Conservation (phyloP, 2,329 filamentous ascomycete genomes). For the Sclerotinia spermophila region DNA sequence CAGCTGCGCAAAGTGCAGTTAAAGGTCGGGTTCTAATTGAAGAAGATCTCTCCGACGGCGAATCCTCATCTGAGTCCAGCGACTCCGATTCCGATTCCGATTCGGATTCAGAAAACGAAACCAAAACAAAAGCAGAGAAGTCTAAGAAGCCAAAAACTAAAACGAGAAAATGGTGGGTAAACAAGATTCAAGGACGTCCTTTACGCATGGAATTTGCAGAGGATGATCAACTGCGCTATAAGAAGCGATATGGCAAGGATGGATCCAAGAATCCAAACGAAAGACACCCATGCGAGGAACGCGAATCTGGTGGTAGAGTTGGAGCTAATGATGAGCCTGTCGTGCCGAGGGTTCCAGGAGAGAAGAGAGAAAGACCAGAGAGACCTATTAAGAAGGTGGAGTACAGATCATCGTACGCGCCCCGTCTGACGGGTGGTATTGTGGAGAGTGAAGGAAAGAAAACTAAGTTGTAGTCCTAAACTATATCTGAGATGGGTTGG, state of each 20-base stretch:
- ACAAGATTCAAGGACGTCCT: slow-evolving; percentile 72
- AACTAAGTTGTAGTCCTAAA: slow-evolving; percentile 63
- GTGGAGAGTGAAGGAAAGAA: slow-evolving; percentile 78
- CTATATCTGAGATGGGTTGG: neutral
- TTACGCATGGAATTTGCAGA: slow-evolving; percentile 92
- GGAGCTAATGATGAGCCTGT: slow-evolving; percentile 31
- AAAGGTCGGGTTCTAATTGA: slow-evolving; percentile 74
- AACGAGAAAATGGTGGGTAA: slow-evolving; percentile 76
- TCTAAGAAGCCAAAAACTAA: slow-evolving; percentile 56
- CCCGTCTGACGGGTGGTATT: slow-evolving; percentile 73
- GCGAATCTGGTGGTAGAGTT: slow-evolving; percentile 18
- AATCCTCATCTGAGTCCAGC: slow-evolving; percentile 30
- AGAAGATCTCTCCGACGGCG: slow-evolving; percentile 43
- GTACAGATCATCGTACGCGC: slow-evolving; percentile 45
- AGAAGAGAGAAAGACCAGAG: slow-evolving; percentile 24
- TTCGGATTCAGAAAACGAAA: slow-evolving; percentile 40
- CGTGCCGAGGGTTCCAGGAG: slow-evolving; percentile 23
- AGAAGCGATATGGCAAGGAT: slow-evolving; percentile 86
- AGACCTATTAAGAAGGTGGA: slow-evolving; percentile 42
- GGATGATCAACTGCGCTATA: slow-evolving; percentile 82
- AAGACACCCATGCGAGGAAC: slow-evolving; percentile 11
- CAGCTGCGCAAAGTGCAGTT: slow-evolving; percentile 71
- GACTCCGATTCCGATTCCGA: slow-evolving; percentile 37
- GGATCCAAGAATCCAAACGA: slow-evolving; percentile 41
- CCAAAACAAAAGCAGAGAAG: slow-evolving; percentile 39